Evolutionary conservation across 2,329 filamentous ascomycete species (phyloP).

Genomic region (Pezicula rhizophila): DNA sequence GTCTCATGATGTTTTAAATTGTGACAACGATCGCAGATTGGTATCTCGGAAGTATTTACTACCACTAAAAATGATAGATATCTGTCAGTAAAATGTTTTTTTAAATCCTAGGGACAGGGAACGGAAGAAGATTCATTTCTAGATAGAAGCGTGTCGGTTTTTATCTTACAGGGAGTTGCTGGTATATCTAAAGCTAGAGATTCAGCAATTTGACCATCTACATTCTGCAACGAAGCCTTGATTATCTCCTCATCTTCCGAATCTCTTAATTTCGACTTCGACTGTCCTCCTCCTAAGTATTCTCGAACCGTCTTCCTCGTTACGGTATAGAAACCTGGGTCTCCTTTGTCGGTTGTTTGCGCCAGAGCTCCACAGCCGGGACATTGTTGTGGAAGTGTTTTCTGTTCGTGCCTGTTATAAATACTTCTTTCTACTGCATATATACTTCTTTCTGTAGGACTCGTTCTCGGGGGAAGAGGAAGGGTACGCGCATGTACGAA

Average conservation of each 20-base stretch:
- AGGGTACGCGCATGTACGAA: not conserved
- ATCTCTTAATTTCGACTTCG: not conserved
- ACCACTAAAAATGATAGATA: not conserved
- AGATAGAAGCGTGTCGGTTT: not conserved
- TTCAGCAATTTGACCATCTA: slow-evolving; percentile 11
- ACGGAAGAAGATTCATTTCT: not conserved
- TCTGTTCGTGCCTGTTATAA: not conserved
- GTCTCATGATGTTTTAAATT: slow-evolving; percentile 69
- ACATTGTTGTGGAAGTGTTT: slow-evolving; percentile 49
- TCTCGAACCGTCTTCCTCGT: slow-evolving; percentile 43
- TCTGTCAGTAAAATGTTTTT: slow-evolving; percentile 3
- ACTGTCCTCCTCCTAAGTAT: slow-evolving; percentile 33
- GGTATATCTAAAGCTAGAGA: not conserved
- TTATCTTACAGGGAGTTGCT: not conserved
- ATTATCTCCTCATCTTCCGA: slow-evolving; percentile 41
- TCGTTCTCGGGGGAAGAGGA: not conserved
- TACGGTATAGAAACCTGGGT: slow-evolving; percentile 52
- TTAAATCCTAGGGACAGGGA: no score
- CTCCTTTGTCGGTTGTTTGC: slow-evolving; percentile 45
- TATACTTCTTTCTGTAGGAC: not conserved
- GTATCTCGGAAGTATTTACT: slow-evolving; percentile 27
- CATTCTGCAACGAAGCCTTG: slow-evolving; percentile 24
- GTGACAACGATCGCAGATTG: slow-evolving; percentile 85
- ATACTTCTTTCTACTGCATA: not conserved
- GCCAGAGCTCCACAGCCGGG: slow-evolving; percentile 60